phyloP scores from a whole-genome alignment of 805 yeast species.

The Pichia exigua region DNA sequence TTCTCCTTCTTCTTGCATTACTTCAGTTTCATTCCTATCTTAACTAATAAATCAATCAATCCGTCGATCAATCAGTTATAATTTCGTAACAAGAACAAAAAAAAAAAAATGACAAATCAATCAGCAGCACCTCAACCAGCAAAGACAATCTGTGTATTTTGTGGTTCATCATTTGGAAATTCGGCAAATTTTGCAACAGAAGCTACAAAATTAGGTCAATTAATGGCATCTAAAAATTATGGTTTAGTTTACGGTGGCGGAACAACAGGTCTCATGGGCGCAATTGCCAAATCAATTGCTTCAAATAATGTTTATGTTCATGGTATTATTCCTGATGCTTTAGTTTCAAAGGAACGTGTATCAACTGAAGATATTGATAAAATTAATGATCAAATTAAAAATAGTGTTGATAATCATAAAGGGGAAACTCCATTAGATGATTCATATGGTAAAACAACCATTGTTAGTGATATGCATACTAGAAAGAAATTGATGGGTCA shows the following conservation, averaged over 20 bases:
- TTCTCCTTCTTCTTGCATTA: not conserved
- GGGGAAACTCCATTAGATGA: slow-evolving; percentile 59
- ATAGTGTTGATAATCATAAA: slow-evolving; percentile 51
- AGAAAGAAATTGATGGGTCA: slow-evolving; percentile 80
- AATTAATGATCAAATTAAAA: slow-evolving; percentile 41
- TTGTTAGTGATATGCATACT: slow-evolving; percentile 85
- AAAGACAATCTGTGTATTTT: slow-evolving; percentile 70
- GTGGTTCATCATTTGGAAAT: slow-evolving; percentile 75
- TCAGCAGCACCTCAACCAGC: slow-evolving; percentile 10
- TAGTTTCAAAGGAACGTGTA: slow-evolving; percentile 63
- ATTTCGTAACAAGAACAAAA: not conserved
- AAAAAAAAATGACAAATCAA: not conserved
- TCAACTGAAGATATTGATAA: slow-evolving; percentile 29
- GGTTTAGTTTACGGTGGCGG: slow-evolving; percentile 89
- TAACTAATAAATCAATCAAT: not conserved
- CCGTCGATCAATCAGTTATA: too few relatives aligned
- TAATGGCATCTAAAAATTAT: slow-evolving; percentile 53
- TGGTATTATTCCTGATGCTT: slow-evolving; percentile 81
- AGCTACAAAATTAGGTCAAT: slow-evolving; percentile 54
- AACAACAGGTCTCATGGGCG: slow-evolving; percentile 77
- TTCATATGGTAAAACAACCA: slow-evolving; percentile 67
- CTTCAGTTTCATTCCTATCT: not conserved
- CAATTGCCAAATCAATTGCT: slow-evolving; percentile 58
- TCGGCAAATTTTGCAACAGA: slow-evolving; percentile 39
- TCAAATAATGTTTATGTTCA: slow-evolving; percentile 60